Evolutionary conservation across 1,139 yeast species (phyloP).

Genomic region (Hanseniaspora sp.): DNA sequence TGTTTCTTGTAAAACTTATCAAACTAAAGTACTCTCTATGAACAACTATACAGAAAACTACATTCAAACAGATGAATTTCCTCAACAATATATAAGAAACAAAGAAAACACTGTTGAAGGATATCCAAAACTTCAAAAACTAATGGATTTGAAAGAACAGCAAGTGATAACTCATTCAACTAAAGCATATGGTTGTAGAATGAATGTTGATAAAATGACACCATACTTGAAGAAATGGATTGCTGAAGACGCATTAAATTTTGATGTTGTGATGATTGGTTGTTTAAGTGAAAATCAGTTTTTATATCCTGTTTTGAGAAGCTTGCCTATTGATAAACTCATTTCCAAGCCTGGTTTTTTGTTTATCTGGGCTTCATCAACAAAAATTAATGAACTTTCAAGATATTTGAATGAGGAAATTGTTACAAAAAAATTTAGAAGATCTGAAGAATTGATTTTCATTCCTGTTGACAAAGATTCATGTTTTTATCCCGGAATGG

Average conservation of each 20-base stretch:
- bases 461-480: slow-evolving; percentile 51
- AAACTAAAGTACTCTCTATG: slow-evolving; percentile 14
- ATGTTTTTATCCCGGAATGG: slow-evolving; percentile 46
- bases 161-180: slow-evolving; percentile 44
- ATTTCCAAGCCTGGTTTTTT: slow-evolving; percentile 79
- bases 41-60: slow-evolving; percentile 67
- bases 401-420: slow-evolving; percentile 43
- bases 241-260: slow-evolving; percentile 43
- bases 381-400: slow-evolving; percentile 54
- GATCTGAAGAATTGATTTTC: slow-evolving; percentile 77
- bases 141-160: slow-evolving; percentile 49
- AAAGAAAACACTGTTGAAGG: slow-evolving; percentile 59
- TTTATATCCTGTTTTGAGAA: slow-evolving; percentile 46
- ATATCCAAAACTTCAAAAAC: slow-evolving; percentile 65
- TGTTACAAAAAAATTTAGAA: slow-evolving; percentile 68
- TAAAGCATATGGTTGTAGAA: slow-evolving; percentile 55
- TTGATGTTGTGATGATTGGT: slow-evolving; percentile 88
- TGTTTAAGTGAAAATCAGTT: slow-evolving; percentile 67
- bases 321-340: slow-evolving; percentile 58
- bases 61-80: slow-evolving; percentile 49
- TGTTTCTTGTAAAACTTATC: background rate
- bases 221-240: slow-evolving; percentile 54
- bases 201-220: slow-evolving; percentile 43
- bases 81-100: slow-evolving; percentile 57
- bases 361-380: slow-evolving; percentile 76